Conservation (phyloP, 2,329 filamentous ascomycete genomes). For the Diaporthe citriasiana region DNA sequence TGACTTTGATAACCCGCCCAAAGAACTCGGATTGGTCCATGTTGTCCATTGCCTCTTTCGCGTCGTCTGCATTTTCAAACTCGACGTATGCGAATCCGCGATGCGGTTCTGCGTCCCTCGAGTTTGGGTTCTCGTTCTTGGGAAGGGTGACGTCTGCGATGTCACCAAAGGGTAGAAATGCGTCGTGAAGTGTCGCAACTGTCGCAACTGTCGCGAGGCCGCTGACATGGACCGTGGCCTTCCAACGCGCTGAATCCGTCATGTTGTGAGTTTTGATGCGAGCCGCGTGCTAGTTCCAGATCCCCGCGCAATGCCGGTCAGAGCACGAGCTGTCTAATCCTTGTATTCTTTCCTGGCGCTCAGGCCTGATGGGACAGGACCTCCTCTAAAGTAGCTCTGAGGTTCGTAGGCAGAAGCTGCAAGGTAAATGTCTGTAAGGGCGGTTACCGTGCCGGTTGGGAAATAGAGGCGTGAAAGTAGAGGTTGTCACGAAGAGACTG, state of each 20-base stretch:
- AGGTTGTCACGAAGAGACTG: constrained; percentile 12
- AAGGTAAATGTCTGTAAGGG: background rate
- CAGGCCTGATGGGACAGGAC: background rate
- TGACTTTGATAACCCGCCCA: constrained; percentile 92
- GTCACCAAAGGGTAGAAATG: constrained; percentile 97
- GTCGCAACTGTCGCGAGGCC: constrained; percentile 87
- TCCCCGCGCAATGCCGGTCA: background rate
- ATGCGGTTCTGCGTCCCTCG: constrained; percentile 83
- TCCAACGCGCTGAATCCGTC: constrained; percentile 87
- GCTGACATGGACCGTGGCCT: constrained; percentile 92
- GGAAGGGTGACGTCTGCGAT: constrained; percentile 92
- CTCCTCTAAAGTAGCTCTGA: background rate
- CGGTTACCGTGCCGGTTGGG: background rate
- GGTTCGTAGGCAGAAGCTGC: background rate
- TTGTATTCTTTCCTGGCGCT: background rate
- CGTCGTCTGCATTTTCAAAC: constrained; percentile 88
- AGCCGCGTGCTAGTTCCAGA: constrained; percentile 37
- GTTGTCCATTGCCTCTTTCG: constrained; percentile 96
- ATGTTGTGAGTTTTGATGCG: constrained; percentile 61
- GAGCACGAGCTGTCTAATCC: background rate
- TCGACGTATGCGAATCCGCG: constrained; percentile 97
- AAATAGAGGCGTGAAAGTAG: background rate
- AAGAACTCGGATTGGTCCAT: constrained; percentile 98
- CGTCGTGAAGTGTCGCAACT: constrained; percentile 82
- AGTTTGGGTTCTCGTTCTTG: constrained; percentile 86